Evolutionary conservation across 306 rosid genomes (phyloP), one percentile per base, ranked within the genome.

Genomic region (Ormosia emarginata): DNA sequence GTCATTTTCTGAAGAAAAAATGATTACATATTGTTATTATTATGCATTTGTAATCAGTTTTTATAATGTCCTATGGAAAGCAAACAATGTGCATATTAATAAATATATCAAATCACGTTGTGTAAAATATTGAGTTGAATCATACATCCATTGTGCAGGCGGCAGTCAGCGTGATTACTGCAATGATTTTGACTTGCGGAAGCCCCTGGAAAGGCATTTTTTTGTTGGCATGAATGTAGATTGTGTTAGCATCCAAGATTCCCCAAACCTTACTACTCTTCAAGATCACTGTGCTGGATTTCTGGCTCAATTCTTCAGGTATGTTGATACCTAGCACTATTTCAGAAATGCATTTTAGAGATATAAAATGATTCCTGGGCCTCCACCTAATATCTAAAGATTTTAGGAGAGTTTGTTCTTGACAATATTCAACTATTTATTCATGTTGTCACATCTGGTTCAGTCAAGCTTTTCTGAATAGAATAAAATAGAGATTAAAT

Each of bases 161-260:
- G 81, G n/a, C n/a, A n/a, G 79, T 37, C 89, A 87, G 80, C 87
- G 72, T 8, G 93, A 91, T 71, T 93, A 88, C 63, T 89, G 99
- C 89, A 88, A 87, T 75, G 94, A 93, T 62, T 93, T 93, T 86
- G 97, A 95, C 83, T 86, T 95, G 88, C 84, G 92, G 64, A 93
- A 90, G 84, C 98, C 97, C 41, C 75, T 93, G 77, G 97, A 90
- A 56, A 88, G 95, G 69, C 95, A 91, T 7, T 91, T 83, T 88
- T 81, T 87, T 13, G 85, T 78, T 11, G 90, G 94, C 75, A 80
- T 34, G 75, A 80, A 59, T 71, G 87, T 91, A 57, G 94, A 90
- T 61, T 95, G 95, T 81, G 80, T 92, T 76, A 88, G 95, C 89
- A 80, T 90, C 71, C 90, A 79, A 56, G 94, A 93, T 82, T 88